phyloP scores from a whole-genome alignment of 2,329 filamentous ascomycete genomes.

The Hymenoscyphus albidus region DNA sequence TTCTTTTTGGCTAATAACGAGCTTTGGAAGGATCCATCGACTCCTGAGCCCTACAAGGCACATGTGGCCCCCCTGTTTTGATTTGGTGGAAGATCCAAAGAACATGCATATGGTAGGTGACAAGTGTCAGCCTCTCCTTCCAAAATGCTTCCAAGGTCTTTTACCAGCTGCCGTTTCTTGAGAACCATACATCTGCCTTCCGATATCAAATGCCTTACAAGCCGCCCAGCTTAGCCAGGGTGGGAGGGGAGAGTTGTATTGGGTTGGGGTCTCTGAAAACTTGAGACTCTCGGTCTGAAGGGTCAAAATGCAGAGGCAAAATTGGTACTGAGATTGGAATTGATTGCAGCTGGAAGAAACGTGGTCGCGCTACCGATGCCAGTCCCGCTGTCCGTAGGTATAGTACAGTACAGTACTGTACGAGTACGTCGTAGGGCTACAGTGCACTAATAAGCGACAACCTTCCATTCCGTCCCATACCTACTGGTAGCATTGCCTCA shows the following conservation, averaged over 20 bases:
- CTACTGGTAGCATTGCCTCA: not conserved
- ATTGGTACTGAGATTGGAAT: not conserved
- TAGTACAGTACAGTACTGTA: too few relatives aligned
- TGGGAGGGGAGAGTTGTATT: not conserved
- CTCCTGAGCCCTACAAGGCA: conserved; percentile 8
- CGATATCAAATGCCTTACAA: not conserved
- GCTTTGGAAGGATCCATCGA: not conserved
- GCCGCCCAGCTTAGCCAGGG: not conserved
- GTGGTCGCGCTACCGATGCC: not conserved
- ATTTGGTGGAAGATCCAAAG: conserved; percentile 11
- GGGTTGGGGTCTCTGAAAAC: not conserved
- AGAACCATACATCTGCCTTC: not conserved
- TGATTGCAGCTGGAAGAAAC: not conserved
- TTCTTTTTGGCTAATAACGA: conserved; percentile 4
- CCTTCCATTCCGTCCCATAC: not conserved
- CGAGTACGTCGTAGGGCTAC: not conserved
- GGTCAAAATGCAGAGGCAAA: not conserved
- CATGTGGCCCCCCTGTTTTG: conserved; percentile 3
- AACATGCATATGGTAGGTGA: conserved; percentile 4
- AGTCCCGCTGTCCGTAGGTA: not conserved
- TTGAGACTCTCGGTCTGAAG: not conserved
- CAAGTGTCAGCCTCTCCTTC: not conserved
- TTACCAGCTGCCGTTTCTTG: not conserved
- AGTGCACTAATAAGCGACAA: not conserved
- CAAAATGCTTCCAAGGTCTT: conserved; percentile 2